Evolutionary conservation across 2,329 filamentous ascomycete species (phyloP).

Genomic region (Chrysosphaeria jannelii): DNA sequence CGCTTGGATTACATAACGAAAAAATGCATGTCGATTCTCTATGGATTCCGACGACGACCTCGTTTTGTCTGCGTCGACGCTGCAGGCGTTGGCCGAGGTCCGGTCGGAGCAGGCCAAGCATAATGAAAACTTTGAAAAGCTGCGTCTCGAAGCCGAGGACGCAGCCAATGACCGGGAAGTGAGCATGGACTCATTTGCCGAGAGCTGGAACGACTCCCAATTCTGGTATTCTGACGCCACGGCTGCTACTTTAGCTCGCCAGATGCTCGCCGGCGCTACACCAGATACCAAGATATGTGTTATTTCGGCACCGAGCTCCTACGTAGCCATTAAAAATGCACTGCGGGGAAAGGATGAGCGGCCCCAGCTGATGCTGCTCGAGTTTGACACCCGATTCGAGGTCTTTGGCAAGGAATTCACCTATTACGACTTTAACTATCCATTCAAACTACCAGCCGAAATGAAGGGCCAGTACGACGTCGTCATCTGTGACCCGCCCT

Average conservation of each 20-base stretch:
- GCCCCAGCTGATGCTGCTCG: slow-evolving; percentile 34
- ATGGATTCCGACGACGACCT: slow-evolving; percentile 18
- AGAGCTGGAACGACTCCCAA: slow-evolving; percentile 62
- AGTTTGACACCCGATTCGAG: slow-evolving; percentile 43
- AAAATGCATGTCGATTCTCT: too few species aligned
- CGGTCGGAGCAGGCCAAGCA: slow-evolving; percentile 40
- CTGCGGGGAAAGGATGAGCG: too few species aligned
- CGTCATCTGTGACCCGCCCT: slow-evolving; percentile 51
- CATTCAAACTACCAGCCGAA: slow-evolving; percentile 29
- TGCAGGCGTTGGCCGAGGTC: slow-evolving; percentile 43
- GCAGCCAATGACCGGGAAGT: slow-evolving; percentile 7
- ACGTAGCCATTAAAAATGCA: slow-evolving; percentile 40
- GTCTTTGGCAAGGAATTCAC: slow-evolving; percentile 41
- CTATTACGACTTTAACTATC: slow-evolving; percentile 42
- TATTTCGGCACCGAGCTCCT: slow-evolving; percentile 47
- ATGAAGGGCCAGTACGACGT: slow-evolving; percentile 27
- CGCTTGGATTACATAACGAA: too few species aligned
- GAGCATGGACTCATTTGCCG: slow-evolving; percentile 37
- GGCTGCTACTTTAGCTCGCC: slow-evolving; percentile 27
- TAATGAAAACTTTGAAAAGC: slow-evolving; percentile 32
- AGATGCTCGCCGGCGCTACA: slow-evolving; percentile 31
- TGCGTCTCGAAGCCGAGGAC: slow-evolving; percentile 30
- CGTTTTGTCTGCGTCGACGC: slow-evolving; percentile 31
- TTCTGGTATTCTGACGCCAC: slow-evolving; percentile 62
- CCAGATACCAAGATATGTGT: slow-evolving; percentile 27